Conservation (phyloP, 2,329 filamentous ascomycete genomes). For the Aphanoascus verrucosus region DNA sequence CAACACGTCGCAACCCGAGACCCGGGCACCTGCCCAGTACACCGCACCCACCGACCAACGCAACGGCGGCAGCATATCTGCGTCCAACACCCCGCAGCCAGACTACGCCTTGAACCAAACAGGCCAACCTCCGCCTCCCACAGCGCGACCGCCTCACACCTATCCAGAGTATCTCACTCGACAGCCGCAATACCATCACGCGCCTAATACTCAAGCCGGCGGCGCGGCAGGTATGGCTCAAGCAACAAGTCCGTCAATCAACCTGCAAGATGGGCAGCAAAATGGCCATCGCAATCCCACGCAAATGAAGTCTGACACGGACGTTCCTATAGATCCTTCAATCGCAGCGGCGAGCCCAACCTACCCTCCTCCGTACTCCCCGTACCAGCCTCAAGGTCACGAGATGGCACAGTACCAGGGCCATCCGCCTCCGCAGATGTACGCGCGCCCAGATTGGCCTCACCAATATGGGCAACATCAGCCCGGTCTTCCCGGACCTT, state of each 20-base stretch:
- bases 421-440: slow-evolving; percentile 40
- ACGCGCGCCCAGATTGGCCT: slow-evolving; percentile 38
- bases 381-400: slow-evolving; percentile 70
- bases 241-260: slow-evolving; percentile 89
- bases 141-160: slow-evolving; percentile 15
- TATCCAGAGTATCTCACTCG: slow-evolving; percentile 84
- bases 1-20: slow-evolving; percentile 29
- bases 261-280: slow-evolving; percentile 67
- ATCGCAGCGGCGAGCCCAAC: slow-evolving; percentile 88
- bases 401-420: slow-evolving; percentile 66
- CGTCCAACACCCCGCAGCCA: slow-evolving; percentile 73
- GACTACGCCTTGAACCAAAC: slow-evolving; percentile 74
- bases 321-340: slow-evolving; percentile 98
- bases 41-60: slow-evolving; percentile 70
- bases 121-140: slow-evolving; percentile 41
- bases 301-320: slow-evolving; percentile 83
- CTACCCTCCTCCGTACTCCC: slow-evolving; percentile 77
- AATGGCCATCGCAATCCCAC: slow-evolving; percentile 60
- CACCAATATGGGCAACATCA: slow-evolving; percentile 38
- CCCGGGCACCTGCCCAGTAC: slow-evolving; percentile 50
- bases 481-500: slow-evolving; percentile 40
- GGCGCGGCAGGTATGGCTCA: slow-evolving; percentile 90
- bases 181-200: slow-evolving; percentile 60
- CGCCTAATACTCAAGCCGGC: slow-evolving; percentile 58
- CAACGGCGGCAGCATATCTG: slow-evolving; percentile 54